phyloP scores from a whole-genome alignment of 352 stramenopile species.

The Elongisporangium prolatum region DNA sequence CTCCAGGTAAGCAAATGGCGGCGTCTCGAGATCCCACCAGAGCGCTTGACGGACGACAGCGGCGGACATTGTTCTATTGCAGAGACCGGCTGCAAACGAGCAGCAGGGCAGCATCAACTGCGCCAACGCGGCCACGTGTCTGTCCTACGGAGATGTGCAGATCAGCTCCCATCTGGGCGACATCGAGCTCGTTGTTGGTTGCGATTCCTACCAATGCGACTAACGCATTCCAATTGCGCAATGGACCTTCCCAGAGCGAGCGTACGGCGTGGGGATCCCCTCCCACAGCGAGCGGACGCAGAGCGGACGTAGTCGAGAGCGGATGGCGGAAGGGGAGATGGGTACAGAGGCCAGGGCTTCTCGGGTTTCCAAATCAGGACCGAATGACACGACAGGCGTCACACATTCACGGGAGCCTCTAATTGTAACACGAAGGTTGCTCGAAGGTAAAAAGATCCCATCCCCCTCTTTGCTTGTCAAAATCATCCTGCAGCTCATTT shows the following conservation, averaged over 20 bases:
- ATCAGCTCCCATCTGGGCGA: constrained; percentile 53
- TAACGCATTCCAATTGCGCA: constrained; percentile 10
- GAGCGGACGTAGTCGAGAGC: not conserved
- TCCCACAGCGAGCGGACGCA: not conserved
- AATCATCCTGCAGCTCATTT: not conserved
- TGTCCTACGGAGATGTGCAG: constrained; percentile 63
- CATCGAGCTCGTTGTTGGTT: constrained; percentile 66
- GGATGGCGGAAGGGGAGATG: not conserved
- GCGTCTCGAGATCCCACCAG: not conserved
- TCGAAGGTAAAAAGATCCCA: not conserved
- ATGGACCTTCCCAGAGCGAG: not conserved
- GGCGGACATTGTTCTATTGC: not conserved
- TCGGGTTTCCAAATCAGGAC: not conserved
- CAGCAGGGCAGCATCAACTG: constrained; percentile 70
- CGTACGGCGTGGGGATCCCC: not conserved
- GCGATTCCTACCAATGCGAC: constrained; percentile 54
- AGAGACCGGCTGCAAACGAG: constrained; percentile 19
- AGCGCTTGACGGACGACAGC: not conserved
- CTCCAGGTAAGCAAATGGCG: constrained; percentile 22
- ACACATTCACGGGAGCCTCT: not conserved
- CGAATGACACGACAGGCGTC: not conserved
- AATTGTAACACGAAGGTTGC: not conserved
- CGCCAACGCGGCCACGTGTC: constrained; percentile 39
- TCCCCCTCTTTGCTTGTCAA: not conserved
- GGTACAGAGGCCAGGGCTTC: not conserved